phyloP scores from a whole-genome alignment of 768 basidiomycete genomes.

The Boletus reticulatus region DNA sequence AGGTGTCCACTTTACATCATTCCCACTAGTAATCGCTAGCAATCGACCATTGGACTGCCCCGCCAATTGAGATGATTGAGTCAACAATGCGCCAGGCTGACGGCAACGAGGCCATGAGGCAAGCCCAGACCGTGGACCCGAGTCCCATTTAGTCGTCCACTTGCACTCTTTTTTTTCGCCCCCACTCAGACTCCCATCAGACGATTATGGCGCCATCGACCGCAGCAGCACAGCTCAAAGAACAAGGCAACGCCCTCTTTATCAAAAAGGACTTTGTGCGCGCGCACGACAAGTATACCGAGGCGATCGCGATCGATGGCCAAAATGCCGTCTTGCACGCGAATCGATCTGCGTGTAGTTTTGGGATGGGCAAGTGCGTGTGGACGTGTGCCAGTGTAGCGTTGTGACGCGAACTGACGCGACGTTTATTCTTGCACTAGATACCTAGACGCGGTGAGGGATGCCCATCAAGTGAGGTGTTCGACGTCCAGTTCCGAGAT shows the following conservation, averaged over 20 bases:
- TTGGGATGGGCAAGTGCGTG: background rate
- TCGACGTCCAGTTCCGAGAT: background rate
- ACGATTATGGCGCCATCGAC: background rate
- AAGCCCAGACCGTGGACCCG: too few species aligned
- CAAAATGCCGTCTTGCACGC: background rate
- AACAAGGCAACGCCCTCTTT: background rate
- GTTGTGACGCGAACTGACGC: background rate
- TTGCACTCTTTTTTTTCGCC: background rate
- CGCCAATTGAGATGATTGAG: background rate
- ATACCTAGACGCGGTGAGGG: background rate
- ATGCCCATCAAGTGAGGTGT: background rate
- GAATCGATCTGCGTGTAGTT: background rate
- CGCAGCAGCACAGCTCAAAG: background rate
- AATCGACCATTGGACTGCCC: too few species aligned
- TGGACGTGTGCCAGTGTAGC: background rate
- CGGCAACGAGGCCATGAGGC: background rate
- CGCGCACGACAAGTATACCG: slow-evolving; percentile 1
- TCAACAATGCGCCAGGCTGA: background rate
- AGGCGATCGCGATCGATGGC: slow-evolving; percentile 1
- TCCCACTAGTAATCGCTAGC: too few species aligned
- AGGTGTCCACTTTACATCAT: too few species aligned
- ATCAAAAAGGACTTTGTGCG: background rate
- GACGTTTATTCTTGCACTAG: background rate
- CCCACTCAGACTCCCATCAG: background rate
- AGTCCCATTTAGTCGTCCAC: too few species aligned